Evolutionary conservation across 192 early-diverging fungal genomes (phyloP).

Genomic region (Coemansia sp.): DNA sequence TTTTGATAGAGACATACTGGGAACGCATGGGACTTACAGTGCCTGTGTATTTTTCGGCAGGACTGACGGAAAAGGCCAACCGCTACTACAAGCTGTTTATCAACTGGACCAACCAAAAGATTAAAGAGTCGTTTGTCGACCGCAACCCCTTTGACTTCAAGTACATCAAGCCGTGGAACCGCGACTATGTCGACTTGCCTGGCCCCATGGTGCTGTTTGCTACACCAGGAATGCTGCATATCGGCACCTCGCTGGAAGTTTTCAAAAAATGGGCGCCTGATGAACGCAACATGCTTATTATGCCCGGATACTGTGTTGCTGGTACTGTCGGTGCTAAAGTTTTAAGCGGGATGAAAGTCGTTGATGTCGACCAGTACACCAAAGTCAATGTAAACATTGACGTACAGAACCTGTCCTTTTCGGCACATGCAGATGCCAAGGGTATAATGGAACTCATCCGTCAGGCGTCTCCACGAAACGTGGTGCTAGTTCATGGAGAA

Average conservation of each 20-base stretch:
- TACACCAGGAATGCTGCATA: constrained; percentile 97
- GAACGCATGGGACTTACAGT: constrained; percentile 83
- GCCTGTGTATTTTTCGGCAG: constrained; percentile 95
- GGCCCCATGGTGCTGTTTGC: constrained; percentile 96
- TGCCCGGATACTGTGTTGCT: constrained; percentile 96
- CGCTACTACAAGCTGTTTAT: constrained; percentile 97
- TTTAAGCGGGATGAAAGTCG: constrained; percentile 79
- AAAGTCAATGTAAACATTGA: constrained; percentile 80
- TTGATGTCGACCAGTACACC: constrained; percentile 78
- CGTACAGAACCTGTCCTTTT: constrained; percentile 93
- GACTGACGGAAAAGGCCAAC: constrained; percentile 90
- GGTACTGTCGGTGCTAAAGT: constrained; percentile 96
- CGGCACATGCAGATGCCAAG: constrained; percentile 96
- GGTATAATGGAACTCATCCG: constrained; percentile 95
- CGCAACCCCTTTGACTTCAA: constrained; percentile 98
- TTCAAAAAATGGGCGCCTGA: constrained; percentile 95
- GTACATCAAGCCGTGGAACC: constrained; percentile 83
- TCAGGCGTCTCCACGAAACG: constrained; percentile 84
- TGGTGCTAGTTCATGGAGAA: constrained; percentile 95
- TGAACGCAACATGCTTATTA: constrained; percentile 93
- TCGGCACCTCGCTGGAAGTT: constrained; percentile 88
- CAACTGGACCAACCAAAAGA: constrained; percentile 97
- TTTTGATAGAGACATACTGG: constrained; percentile 94
- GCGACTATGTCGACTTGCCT: constrained; percentile 66
- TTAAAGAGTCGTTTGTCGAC: constrained; percentile 88